phyloP scores from a whole-genome alignment of 2,329 filamentous ascomycete species.

The Cladosporium sp. region DNA sequence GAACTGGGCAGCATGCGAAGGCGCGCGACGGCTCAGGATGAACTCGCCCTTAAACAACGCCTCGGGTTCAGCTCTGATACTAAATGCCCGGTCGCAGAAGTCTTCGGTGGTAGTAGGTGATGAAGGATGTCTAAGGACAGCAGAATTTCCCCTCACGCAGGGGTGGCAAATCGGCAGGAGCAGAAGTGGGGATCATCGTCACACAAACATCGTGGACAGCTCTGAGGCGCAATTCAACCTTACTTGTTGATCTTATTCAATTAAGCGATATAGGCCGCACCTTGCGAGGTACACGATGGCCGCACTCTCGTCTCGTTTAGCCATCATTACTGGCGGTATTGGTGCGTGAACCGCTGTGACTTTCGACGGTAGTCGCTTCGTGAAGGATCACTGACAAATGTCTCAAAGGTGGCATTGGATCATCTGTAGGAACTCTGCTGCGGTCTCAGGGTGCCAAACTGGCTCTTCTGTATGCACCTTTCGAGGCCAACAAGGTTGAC shows the following conservation, averaged over 20 bases:
- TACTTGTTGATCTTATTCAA: too few relatives aligned
- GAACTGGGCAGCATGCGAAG: neutral
- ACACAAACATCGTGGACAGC: too few relatives aligned
- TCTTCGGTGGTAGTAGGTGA: too few relatives aligned
- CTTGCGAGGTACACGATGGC: neutral
- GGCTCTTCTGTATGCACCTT: slow-evolving; percentile 46
- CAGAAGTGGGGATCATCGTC: neutral
- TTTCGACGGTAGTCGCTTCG: too few relatives aligned
- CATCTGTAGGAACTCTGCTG: slow-evolving; percentile 40
- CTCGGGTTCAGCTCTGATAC: too few relatives aligned
- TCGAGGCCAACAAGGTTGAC: slow-evolving; percentile 38
- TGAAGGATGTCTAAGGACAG: neutral
- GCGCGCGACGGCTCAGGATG: neutral
- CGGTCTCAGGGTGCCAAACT: slow-evolving; percentile 39
- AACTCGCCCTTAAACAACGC: too few relatives aligned
- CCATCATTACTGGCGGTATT: slow-evolving; percentile 42
- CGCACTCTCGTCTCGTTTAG: slow-evolving; percentile 36
- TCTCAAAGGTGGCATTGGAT: slow-evolving; percentile 38
- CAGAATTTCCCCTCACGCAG: neutral
- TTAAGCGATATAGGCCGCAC: too few relatives aligned
- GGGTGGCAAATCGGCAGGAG: neutral
- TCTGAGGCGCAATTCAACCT: too few relatives aligned
- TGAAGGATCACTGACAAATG: neutral
- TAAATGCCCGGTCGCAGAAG: too few relatives aligned
- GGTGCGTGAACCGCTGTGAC: slow-evolving; percentile 27